Conservation (phyloP, 805 yeast genomes). For the Starmerella geochares region DNA sequence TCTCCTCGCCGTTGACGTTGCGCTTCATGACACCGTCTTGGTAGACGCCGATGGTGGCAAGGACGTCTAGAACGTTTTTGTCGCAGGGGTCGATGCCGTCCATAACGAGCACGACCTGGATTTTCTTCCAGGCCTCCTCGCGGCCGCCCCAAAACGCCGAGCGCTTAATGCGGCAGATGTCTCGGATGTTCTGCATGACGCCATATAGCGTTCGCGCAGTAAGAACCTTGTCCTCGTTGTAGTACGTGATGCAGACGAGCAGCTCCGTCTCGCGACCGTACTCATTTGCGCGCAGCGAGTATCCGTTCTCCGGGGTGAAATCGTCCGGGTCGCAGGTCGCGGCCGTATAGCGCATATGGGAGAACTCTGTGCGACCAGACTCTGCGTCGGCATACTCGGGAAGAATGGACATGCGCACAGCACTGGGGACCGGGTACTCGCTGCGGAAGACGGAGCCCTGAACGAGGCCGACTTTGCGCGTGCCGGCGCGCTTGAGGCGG, state of each 20-base stretch:
- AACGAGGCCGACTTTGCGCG: slow-evolving; percentile 34
- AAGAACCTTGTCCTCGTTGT: slow-evolving; percentile 55
- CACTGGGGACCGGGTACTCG: slow-evolving; percentile 36
- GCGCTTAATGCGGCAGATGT: slow-evolving; percentile 42
- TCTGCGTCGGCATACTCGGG: slow-evolving; percentile 37
- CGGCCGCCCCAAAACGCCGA: slow-evolving; percentile 42
- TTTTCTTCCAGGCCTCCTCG: slow-evolving; percentile 51
- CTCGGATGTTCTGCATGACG: slow-evolving; percentile 53
- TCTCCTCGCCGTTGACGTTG: slow-evolving; percentile 48
- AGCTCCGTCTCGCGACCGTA: slow-evolving; percentile 52
- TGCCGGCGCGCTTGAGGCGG: slow-evolving; percentile 29
- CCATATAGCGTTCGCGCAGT: slow-evolving; percentile 55
- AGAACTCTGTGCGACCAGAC: slow-evolving; percentile 40
- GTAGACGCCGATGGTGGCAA: slow-evolving; percentile 56
- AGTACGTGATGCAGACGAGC: slow-evolving; percentile 54
- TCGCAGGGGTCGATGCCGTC: slow-evolving; percentile 60
- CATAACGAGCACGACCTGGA: slow-evolving; percentile 52
- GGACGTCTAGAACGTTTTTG: slow-evolving; percentile 49
- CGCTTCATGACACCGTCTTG: slow-evolving; percentile 58
- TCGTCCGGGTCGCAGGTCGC: slow-evolving; percentile 64
- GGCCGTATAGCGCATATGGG: slow-evolving; percentile 53
- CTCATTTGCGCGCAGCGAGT: slow-evolving; percentile 46
- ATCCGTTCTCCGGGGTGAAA: slow-evolving; percentile 43
- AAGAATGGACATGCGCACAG: slow-evolving; percentile 33
- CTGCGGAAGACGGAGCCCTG: slow-evolving; percentile 32